Evolutionary conservation across 192 early-diverging fungal genomes (phyloP).

Genomic region (Backusella westeae): DNA sequence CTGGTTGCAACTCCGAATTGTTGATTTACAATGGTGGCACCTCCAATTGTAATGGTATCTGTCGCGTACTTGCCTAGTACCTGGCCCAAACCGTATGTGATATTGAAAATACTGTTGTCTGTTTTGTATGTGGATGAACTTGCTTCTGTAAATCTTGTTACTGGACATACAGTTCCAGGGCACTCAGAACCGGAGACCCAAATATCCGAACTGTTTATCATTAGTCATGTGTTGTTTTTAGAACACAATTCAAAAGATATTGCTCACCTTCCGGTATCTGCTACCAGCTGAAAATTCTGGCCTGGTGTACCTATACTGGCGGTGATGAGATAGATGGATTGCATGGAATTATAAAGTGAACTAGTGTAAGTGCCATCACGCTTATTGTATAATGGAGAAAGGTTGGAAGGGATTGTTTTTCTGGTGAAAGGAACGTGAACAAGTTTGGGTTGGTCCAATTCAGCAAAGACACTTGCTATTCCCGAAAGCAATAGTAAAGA

Average conservation of each 20-base stretch:
- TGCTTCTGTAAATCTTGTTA: constrained; percentile 12
- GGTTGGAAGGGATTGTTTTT: not conserved
- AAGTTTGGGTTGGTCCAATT: not conserved
- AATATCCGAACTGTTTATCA: constrained; percentile 26
- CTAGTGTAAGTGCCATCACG: not conserved
- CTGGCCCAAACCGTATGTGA: constrained; percentile 30
- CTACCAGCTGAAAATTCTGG: constrained; percentile 4
- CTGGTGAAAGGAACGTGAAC: not conserved
- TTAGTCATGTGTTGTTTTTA: not conserved
- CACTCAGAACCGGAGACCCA: constrained; percentile 33
- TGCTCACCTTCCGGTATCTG: constrained; percentile 16
- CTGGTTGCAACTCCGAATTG: constrained; percentile 25
- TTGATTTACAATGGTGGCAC: constrained; percentile 10
- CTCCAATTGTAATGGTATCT: constrained; percentile 29
- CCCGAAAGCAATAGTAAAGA: not conserved
- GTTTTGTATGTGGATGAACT: constrained; percentile 27
- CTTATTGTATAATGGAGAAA: not conserved
- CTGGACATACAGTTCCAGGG: constrained; percentile 12
- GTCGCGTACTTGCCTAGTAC: constrained; percentile 22
- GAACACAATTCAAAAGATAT: not conserved
- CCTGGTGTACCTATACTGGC: constrained; percentile 15
- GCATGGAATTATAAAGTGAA: not conserved
- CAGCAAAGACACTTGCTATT: not conserved
- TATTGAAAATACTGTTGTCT: constrained; percentile 6
- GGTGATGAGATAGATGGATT: constrained; percentile 2